A percentile compares a stretch with the other conserved stretches of the same genome.
Conservation (phyloP, 2,329 filamentous ascomycete genomes). For the Botrytis galanthina region DNA sequence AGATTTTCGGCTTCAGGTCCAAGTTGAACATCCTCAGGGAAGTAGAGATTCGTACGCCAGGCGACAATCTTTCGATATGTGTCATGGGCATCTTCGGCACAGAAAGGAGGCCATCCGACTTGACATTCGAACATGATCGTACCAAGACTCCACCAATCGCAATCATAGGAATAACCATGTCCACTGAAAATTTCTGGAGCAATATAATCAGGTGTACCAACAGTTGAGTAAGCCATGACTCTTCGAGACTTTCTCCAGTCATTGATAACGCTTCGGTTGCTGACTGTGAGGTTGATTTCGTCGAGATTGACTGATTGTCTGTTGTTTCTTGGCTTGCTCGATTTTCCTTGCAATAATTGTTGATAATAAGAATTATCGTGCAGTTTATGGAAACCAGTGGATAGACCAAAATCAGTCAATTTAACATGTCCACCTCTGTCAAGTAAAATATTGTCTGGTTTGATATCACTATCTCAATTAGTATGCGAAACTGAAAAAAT, state of each 20-base stretch:
- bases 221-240: conserved; percentile 96
- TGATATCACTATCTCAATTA: conserved; percentile 73
- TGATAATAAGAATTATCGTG: conserved; percentile 99
- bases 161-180: conserved; percentile 92
- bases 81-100: conserved; percentile 94
- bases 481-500: neutral
- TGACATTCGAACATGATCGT: conserved; percentile 99
- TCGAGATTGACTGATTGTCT: conserved; percentile 93
- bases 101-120: conserved; percentile 98
- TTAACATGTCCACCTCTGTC: conserved; percentile 97
- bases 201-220: conserved; percentile 97
- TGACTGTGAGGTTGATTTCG: conserved; percentile 96
- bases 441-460: conserved; percentile 96
- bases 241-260: conserved; percentile 96
- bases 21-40: conserved; percentile 90
- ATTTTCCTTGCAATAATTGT: conserved; percentile 81
- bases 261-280: conserved; percentile 96
- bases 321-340: conserved; percentile 67
- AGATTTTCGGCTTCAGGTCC: conserved; percentile 87
- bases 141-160: conserved; percentile 98
- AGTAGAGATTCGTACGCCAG: conserved; percentile 93
- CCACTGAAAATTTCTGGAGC: conserved; percentile 97
- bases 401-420: conserved; percentile 95
- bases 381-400: conserved; percentile 95
- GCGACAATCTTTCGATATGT: conserved; percentile 99